Base-by-base conservation (phyloP, 176 grass and related monocot species). In the Canna indica region DNA sequence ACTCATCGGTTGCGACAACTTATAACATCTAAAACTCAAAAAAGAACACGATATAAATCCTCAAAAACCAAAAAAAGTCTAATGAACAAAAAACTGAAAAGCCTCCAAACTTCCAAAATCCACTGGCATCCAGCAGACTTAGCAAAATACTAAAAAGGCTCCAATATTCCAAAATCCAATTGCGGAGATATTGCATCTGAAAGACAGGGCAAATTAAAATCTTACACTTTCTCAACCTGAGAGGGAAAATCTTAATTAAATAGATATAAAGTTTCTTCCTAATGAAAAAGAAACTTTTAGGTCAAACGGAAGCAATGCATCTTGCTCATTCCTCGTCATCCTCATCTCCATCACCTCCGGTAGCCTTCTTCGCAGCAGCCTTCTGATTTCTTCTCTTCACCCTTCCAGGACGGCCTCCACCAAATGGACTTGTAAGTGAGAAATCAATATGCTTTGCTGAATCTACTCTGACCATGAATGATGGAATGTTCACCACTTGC, bases 391-490 rank as follows among this genome's bases (percentile, higher is more conserved):
- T 90, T 7, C 77, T 75, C 83, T 90, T 85, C 80, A 90, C 87
- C 11, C 87, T 80, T 1, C 83, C 80, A 3, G 87, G 20, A 0
- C 34, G 80, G 44, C 87, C 83, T 35, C 87, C 87, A 3, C 87
- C 87, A 5, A 85, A 85, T 0, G 87, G 87, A 34, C 87, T 90
- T 17, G 87, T 83, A 52, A 90, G 87, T 0, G 87, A 90, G 25
- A 90, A 90, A 64, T 90, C 80, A 20, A 90, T 48, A 73, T 90
- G 87, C 77, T 90, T 90, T 75, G 82, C 87, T 26, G 80, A 90
- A 63, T 90, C 87, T 0, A 90, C 80, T 77, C 87, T 86, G 63
- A 86, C 87, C 87, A 90, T 83, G 77, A 86, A 90, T 0, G 87
- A 90, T 0, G 87, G 83, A 46, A 90, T 83, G 11, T 89, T 90